Conservation (phyloP, 1,139 yeast genomes). For the Sugiyamaella castrensis region DNA sequence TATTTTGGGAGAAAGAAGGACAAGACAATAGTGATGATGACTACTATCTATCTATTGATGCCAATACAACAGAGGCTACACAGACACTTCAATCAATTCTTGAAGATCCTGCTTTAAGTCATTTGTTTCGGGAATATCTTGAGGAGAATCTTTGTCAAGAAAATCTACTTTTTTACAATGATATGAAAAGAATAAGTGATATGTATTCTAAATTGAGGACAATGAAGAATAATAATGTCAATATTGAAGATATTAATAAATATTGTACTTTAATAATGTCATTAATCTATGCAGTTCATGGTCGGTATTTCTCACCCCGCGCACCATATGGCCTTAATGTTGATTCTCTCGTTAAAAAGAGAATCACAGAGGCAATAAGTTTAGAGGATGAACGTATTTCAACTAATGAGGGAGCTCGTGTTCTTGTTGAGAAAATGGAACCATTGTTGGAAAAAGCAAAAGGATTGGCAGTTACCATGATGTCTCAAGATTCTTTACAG, state of each 20-base stretch:
- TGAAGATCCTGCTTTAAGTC: conserved; percentile 74
- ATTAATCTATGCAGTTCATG: conserved; percentile 59
- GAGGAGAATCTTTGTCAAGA: conserved; percentile 68
- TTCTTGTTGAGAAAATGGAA: conserved; percentile 6
- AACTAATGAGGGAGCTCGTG: neutral
- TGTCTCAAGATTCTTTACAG: conserved; percentile 73
- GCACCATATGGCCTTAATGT: conserved; percentile 74
- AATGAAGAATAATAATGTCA: conserved; percentile 1
- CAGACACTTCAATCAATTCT: conserved; percentile 48
- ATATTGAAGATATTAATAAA: conserved; percentile 10
- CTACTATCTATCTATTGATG: neutral
- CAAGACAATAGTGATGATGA: neutral
- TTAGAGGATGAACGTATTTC: conserved; percentile 28
- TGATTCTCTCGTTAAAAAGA: conserved; percentile 42
- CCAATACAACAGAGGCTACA: conserved; percentile 10
- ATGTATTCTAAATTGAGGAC: conserved; percentile 34
- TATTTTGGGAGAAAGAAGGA: conserved; percentile 39
- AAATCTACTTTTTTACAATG: conserved; percentile 67
- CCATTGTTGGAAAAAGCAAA: conserved; percentile 44
- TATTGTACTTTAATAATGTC: conserved; percentile 31
- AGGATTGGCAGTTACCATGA: conserved; percentile 51
- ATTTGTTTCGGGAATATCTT: conserved; percentile 63
- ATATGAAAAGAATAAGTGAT: conserved; percentile 47
- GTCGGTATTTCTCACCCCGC: conserved; percentile 63
- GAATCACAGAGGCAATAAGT: conserved; percentile 50